A percentile compares a stretch with the other conserved stretches of the same genome.
These are phyloP conservation scores for Endotrypanum monterogeii DNA, from an alignment of 208 protist species.

Conservation along the genomic window DNA sequence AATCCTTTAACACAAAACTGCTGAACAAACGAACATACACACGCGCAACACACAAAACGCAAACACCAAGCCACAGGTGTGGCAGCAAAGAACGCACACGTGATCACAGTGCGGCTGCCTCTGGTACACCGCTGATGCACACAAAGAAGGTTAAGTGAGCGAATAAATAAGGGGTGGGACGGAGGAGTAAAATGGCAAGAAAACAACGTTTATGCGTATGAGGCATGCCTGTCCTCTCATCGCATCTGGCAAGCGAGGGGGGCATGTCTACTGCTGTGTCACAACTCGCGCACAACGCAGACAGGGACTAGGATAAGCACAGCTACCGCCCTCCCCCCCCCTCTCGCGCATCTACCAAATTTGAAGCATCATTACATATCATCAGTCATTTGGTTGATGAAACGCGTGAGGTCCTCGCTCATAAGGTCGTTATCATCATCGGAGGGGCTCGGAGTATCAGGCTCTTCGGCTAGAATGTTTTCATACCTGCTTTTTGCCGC, in stretches of 20 bases:
- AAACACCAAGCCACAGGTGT: neutral
- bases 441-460: slow-evolving; percentile 46
- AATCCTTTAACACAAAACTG: no score
- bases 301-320: neutral
- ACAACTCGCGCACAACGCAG: neutral
- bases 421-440: slow-evolving; percentile 63
- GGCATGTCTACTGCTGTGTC: neutral
- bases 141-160: neutral
- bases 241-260: neutral
- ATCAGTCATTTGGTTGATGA: slow-evolving; percentile 63
- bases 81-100: neutral
- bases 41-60: no score
- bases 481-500: slow-evolving; percentile 40
- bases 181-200: neutral
- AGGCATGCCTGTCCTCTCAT: neutral
- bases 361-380: slow-evolving; percentile 37
- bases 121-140: neutral
- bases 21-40: neutral
- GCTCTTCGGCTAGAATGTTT: slow-evolving; percentile 44
- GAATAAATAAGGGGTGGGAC: neutral
- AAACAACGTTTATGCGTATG: neutral
- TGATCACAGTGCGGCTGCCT: neutral
- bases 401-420: slow-evolving; percentile 50
- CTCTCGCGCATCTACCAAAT: no score
- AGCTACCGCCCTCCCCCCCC: neutral